These are phyloP conservation scores for Scalesia atractyloides DNA, from an alignment of 129 eudicot genomes.

Conservation along the genomic window DNA sequence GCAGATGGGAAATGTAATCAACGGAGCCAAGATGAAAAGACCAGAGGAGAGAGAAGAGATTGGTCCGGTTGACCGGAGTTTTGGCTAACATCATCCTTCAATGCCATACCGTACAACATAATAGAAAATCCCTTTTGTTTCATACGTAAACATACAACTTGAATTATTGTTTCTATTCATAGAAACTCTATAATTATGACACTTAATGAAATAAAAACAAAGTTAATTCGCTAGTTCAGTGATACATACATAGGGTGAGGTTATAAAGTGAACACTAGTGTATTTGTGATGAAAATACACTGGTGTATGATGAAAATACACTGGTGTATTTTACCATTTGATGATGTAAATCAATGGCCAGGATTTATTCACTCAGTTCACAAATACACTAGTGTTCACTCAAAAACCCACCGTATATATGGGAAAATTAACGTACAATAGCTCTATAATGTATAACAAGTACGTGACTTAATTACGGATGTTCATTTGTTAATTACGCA, in stretches of 20 bases:
- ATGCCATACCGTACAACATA: slow-evolving; percentile 53
- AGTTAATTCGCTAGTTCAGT: not conserved
- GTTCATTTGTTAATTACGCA: no score
- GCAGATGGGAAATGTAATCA: slow-evolving; percentile 67
- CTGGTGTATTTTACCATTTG: no score
- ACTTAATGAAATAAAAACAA: slow-evolving; percentile 18
- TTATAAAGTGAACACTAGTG: no score
- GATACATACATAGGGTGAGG: not conserved
- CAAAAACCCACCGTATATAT: no score
- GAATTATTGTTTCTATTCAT: slow-evolving; percentile 33
- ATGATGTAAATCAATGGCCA: no score
- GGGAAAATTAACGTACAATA: no score
- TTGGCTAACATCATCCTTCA: slow-evolving; percentile 57
- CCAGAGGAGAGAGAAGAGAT: slow-evolving; percentile 36
- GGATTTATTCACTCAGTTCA: no score
- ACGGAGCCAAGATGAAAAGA: slow-evolving; percentile 54
- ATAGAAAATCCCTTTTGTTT: slow-evolving; percentile 33
- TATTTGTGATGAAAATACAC: no score
- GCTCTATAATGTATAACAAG: no score
- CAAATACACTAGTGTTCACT: no score
- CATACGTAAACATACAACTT: slow-evolving; percentile 21
- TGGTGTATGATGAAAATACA: no score
- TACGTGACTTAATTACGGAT: no score
- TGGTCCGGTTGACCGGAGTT: slow-evolving; percentile 66
- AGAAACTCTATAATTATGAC: slow-evolving; percentile 30